Base-by-base conservation (phyloP, 2,329 filamentous ascomycete species). In the Pyricularia sp. region DNA sequence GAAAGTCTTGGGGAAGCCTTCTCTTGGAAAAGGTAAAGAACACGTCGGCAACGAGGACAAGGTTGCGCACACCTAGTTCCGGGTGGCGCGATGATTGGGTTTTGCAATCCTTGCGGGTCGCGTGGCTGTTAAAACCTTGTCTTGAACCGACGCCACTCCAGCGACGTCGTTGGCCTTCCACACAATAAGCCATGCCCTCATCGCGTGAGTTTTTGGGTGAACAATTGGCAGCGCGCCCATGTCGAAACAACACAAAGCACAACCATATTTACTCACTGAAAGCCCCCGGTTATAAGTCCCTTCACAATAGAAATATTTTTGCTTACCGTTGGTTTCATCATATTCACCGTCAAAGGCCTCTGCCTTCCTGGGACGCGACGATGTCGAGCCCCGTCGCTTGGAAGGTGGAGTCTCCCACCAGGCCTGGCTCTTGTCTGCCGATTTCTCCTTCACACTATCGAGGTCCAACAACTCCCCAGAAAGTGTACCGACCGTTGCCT, bases 341-440 rank as follows among this genome's bases (percentile, higher is more conserved):
- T 89, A 89, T 75, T 88, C 86, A 20, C 87, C 88, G 73, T 90
- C 88, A 72, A 90, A 91, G 0, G 86, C 84, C 71, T 88, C 88
- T 0, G 86, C 86, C 73, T 83, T 86, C 68, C 83, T 81, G n/a
- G 81, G 82, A 42, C 83, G 80, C 2, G 82, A 74, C 68, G 80
- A 78, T 71, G 84, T 82, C 68, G 79, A 84, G 70, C 79, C 79
- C 70, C 85, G 74, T 77, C 80, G 73, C 83, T 81, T 70, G 79
- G 80, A 71, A 76, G 83, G 69, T 79, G 81, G 33, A 79, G 82
- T 68, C 75, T 96, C 93, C 92, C 93, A 95, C 92, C 92, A 96
- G 1, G 91, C 81, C 72, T 85, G 85, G 71, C 82, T 82, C 71
- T 81, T 84, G 61, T 88, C 86, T 70, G 25, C 75, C 71, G 3